Percentiles rank a stretch among this genome's conserved stretches.
Conservation (phyloP, 2,329 filamentous ascomycete genomes). For the Penicillium palitans region DNA sequence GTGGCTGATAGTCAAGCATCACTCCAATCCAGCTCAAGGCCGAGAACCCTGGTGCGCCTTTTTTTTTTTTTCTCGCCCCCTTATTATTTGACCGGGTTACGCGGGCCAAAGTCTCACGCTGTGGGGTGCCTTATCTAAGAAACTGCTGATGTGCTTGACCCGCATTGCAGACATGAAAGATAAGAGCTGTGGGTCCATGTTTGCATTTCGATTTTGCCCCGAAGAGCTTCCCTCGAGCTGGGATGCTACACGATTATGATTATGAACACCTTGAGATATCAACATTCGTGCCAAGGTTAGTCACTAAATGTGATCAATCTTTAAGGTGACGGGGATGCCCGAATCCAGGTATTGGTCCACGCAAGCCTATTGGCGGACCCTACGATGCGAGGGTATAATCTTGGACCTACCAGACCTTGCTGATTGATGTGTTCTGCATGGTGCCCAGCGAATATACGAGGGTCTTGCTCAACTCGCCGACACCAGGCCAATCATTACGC, state of each 20-base stretch:
- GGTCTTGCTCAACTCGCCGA: not conserved
- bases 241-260: not conserved
- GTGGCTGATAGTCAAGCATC: conserved; percentile 17
- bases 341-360: not conserved
- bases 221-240: not conserved
- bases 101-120: not conserved
- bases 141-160: not conserved
- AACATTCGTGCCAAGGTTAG: not conserved
- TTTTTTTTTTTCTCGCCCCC: conserved; percentile 1
- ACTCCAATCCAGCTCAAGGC: not conserved
- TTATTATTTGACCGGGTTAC: not conserved
- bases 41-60: not conserved
- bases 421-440: not conserved
- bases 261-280: not conserved
- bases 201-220: not conserved
- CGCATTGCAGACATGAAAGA: not conserved
- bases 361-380: conserved; percentile 2
- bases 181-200: not conserved
- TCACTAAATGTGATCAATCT: not conserved
- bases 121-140: not conserved
- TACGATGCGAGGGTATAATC: not conserved
- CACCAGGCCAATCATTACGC: not conserved
- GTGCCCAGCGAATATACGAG: conserved; percentile 6
- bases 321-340: not conserved
- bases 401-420: not conserved